phyloP scores from a whole-genome alignment of 163 green algal genomes.

The Chlamydomonas reinhardtii region DNA sequence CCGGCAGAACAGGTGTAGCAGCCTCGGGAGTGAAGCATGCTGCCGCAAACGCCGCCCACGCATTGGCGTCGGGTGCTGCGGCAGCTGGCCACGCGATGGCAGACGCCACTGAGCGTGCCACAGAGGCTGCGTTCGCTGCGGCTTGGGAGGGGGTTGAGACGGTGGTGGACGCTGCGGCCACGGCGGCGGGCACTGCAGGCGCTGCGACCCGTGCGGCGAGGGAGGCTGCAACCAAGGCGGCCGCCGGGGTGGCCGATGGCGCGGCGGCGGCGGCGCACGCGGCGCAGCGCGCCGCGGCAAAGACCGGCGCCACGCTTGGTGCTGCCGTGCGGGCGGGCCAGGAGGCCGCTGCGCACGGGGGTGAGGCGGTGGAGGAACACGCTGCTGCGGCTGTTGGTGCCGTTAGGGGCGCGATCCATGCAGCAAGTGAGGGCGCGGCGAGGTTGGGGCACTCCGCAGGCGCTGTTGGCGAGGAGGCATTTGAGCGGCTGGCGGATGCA shows the following conservation, averaged over 20 bases:
- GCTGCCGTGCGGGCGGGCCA: neutral
- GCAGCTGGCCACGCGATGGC: too few relatives aligned
- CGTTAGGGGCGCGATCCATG: too few relatives aligned
- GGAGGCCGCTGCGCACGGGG: neutral
- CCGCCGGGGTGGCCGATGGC: too few relatives aligned
- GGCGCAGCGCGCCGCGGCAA: neutral
- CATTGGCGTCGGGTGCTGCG: too few relatives aligned
- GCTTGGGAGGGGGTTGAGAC: neutral
- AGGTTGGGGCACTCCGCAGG: too few relatives aligned
- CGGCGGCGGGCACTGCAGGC: neutral
- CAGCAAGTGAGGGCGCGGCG: too few relatives aligned
- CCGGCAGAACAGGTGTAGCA: too few relatives aligned
- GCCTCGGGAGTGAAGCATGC: too few relatives aligned
- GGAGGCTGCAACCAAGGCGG: neutral
- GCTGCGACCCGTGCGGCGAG: neutral
- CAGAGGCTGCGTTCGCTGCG: neutral
- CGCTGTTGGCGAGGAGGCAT: too few relatives aligned
- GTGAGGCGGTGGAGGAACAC: neutral
- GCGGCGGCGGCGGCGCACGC: neutral
- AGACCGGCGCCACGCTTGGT: neutral
- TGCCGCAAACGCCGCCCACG: too few relatives aligned
- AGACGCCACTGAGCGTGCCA: too few relatives aligned
- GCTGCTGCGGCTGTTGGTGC: neutral
- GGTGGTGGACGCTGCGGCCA: neutral
- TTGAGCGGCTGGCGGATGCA: too few relatives aligned